Conservation (phyloP, 2,329 filamentous ascomycete genomes). For the Furcasterigmium furcatum region DNA sequence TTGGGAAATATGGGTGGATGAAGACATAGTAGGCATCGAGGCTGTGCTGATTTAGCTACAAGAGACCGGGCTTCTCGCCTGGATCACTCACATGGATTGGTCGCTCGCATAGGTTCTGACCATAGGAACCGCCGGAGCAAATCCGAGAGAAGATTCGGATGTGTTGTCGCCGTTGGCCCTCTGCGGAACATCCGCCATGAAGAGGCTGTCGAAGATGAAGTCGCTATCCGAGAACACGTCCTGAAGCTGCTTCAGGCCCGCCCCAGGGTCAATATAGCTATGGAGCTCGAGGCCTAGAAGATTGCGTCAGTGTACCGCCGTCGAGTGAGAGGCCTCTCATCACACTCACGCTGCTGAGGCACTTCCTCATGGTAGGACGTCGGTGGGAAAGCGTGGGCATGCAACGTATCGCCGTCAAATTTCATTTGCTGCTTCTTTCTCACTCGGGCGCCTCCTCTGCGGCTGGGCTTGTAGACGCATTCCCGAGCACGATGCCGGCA, state of each 20-base stretch:
- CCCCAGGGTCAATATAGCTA: constrained; percentile 42
- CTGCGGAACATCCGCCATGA: constrained; percentile 18
- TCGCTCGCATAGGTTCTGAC: constrained; percentile 38
- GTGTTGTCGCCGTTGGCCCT: constrained; percentile 11
- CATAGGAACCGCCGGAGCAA: constrained; percentile 20
- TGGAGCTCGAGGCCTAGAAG: constrained; percentile 27
- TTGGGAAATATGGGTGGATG: constrained; percentile 48
- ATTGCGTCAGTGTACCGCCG: constrained; percentile 3
- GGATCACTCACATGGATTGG: constrained; percentile 31
- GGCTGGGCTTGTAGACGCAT: constrained; percentile 39
- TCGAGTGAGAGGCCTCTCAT: no score
- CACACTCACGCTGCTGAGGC: constrained; percentile 23
- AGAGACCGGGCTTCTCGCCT: not conserved
- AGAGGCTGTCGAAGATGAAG: constrained; percentile 42
- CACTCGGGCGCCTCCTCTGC: constrained; percentile 38
- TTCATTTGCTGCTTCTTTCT: constrained; percentile 29
- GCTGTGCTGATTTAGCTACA: constrained; percentile 4
- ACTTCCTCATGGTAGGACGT: constrained; percentile 16
- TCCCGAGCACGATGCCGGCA: constrained; percentile 35
- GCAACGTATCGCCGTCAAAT: constrained; percentile 12
- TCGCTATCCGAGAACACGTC: constrained; percentile 44
- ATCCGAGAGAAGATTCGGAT: constrained; percentile 10
- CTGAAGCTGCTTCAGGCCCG: constrained; percentile 41
- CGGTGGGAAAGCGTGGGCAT: constrained; percentile 17
- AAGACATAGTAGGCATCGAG: constrained; percentile 49